Base-by-base conservation (phyloP, 23 red algal species). In the Gracilaria domingensis region DNA sequence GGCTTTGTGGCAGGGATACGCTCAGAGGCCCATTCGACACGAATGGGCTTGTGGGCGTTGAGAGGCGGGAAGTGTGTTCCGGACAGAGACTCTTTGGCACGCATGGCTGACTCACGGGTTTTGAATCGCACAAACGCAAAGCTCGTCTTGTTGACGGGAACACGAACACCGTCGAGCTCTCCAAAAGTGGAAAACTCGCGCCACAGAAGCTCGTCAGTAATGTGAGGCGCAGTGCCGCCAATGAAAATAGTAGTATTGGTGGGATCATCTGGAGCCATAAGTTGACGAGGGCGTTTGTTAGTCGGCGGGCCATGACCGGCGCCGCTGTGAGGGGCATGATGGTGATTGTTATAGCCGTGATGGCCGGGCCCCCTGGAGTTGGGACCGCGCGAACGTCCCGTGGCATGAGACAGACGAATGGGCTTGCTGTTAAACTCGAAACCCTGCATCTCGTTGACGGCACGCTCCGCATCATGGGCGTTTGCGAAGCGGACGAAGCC, bases 371-470 rank as follows among this genome's bases (percentile, higher is more conserved):
- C 60, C 20, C 59, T 77, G 59, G 75, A 48, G 18, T 72, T 84
- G 36, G 69, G 66, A 67, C 75, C 88, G 21, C 54, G 55, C 18
- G 86, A 50, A 14, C 72, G 67, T 64, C 87, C 87, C 18, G 78
- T 84, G 12, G 89, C 89, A 50, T 77, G 89, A 76, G 89, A 92
- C 14, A 92, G 79, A 40, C 89, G 89, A 77, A 92, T 92, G 33
- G 89, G 89, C 29, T 92, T 92, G 66, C 44, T 73, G 80, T 92
- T 74, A 78, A 92, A 92, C 61, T 76, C 80, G 76, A 87, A 84
- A 33, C 94, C 94, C 51, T 91, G 72, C 87, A 96, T 91, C 88
- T 91, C 87, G 65, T 38, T 51, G 20, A 96, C 94, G 18, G 94
- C 94, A 4, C 79, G 74, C 33, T 96, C 87, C 9, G 94, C 88